Conservation (phyloP, 257 asterid genomes). For the Primulina eburnea region DNA sequence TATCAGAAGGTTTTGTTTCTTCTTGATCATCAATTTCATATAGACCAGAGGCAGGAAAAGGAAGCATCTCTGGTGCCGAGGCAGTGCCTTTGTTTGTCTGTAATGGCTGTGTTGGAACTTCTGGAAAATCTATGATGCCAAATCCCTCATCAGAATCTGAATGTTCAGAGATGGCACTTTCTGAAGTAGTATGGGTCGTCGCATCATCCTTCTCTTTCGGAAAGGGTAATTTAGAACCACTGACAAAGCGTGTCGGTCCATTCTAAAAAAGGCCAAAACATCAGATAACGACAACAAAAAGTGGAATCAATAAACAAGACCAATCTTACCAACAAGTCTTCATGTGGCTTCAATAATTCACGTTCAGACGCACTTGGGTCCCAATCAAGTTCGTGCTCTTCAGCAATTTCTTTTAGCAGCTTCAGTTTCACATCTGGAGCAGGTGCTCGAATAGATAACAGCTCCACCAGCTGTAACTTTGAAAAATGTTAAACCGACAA, state of each 20-base stretch:
- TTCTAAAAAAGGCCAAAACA: constrained; percentile 42
- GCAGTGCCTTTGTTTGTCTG: constrained; percentile 40
- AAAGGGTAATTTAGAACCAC: constrained; percentile 64
- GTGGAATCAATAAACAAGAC: constrained; percentile 5
- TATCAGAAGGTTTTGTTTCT: constrained; percentile 29
- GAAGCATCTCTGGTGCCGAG: constrained; percentile 75
- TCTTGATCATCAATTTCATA: constrained; percentile 61
- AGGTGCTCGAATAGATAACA: constrained; percentile 87
- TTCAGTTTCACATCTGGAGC: constrained; percentile 84
- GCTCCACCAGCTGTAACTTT: constrained; percentile 66
- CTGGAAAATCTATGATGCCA: constrained; percentile 70
- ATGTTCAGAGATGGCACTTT: constrained; percentile 35
- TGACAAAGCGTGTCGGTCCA: constrained; percentile 66
- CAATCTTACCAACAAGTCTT: constrained; percentile 71
- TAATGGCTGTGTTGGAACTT: constrained; percentile 69
- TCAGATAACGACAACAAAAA: constrained; percentile 15
- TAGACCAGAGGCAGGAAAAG: constrained; percentile 77
- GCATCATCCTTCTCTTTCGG: constrained; percentile 56
- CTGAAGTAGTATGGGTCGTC: constrained; percentile 34
- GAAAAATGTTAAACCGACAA: constrained; percentile 9
- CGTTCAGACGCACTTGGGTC: constrained; percentile 74
- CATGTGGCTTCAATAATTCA: constrained; percentile 77
- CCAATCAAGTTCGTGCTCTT: constrained; percentile 91
- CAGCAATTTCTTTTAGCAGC: constrained; percentile 86
- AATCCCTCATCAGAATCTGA: constrained; percentile 59